Evolutionary conservation across 2,329 filamentous ascomycete genomes (phyloP).

Genomic region (Sporothrix humicola): DNA sequence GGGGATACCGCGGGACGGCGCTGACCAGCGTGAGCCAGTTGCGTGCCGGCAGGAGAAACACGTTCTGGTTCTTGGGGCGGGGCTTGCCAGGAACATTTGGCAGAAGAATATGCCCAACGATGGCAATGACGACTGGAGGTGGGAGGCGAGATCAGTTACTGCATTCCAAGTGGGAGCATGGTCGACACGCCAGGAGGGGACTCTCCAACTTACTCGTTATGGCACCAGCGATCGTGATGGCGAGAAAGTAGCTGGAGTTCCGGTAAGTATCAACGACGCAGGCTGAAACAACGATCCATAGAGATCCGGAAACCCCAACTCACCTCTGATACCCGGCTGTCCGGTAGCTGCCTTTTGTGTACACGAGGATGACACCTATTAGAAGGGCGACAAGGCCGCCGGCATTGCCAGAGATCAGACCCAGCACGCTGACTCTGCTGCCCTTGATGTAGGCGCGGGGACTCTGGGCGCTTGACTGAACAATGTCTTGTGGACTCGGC

Average conservation of each 20-base stretch:
- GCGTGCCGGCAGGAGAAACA: neutral
- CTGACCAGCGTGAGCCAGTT: constrained; percentile 15
- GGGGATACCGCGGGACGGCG: constrained; percentile 15
- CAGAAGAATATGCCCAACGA: constrained; percentile 15
- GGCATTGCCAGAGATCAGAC: constrained; percentile 25
- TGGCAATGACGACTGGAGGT: constrained; percentile 14
- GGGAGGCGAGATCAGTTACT: neutral
- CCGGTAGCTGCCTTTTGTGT: constrained; percentile 24
- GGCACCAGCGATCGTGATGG: constrained; percentile 26
- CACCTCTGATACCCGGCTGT: constrained; percentile 9
- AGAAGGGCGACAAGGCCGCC: constrained; percentile 29
- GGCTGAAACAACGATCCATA: neutral
- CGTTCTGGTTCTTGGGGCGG: neutral
- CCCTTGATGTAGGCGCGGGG: constrained; percentile 18
- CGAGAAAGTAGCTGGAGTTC: constrained; percentile 18
- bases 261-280: neutral
- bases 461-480: neutral
- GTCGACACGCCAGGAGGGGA: neutral
- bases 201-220: constrained; percentile 18
- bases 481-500: no score
- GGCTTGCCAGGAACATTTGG: constrained; percentile 11
- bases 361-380: constrained; percentile 29
- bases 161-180: neutral
- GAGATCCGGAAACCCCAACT: neutral
- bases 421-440: constrained; percentile 30